Evolutionary conservation across 441 rosid genomes (phyloP), one percentile per base, ranked within the genome.

Genomic region (Syzygium syzygioides): DNA sequence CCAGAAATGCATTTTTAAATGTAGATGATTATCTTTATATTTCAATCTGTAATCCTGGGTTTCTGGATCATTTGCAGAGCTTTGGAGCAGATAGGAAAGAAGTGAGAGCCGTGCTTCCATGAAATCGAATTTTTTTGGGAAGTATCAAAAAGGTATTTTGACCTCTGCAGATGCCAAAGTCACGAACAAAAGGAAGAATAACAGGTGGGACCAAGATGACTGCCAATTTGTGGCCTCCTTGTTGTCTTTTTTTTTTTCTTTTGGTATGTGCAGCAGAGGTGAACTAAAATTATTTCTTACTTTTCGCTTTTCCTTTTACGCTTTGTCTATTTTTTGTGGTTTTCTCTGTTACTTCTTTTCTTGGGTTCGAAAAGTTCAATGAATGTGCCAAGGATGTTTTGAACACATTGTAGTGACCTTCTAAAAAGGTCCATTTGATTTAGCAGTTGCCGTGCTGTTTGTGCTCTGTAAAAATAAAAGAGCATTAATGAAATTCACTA

Each of bases 71-170:
- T 90, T 71, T 93, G 94, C 96, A 96, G 99, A 90, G 96, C 9
- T 96, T 86, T 68, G 99, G 99, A 93, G 93, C 96, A 57, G 99
- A 98, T 89, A 95, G 98, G 94, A 98, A 98, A 92, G 98, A 95
- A 89, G 89, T 95, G 32, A 94, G 95, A 91, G 93, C 91, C 52
- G 91, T 92, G 88, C 98, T 98, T 90, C 95, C 98, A 55, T 96
- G 66, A 90, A 91, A 60, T 54, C 32, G 37, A 41, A 88, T 53
- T 19, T 32, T 52, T 55, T 55, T 85, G n/a, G 83, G 52, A 76
- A 76, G 83, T 52, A 76, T 76, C 50, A 3, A 37, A n/a, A 76
- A 41, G 15, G 15, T 76, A 25, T 76, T 57, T 13, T 37, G 83
- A 76, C 52, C 17, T 71, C 52, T 76, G 52, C 83, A 20, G n/a